Percentiles rank a stretch among this genome's conserved stretches.
These are phyloP conservation scores for Cichorium intybus DNA, from an alignment of 140 eudicot genomes.

Conservation along the genomic window DNA sequence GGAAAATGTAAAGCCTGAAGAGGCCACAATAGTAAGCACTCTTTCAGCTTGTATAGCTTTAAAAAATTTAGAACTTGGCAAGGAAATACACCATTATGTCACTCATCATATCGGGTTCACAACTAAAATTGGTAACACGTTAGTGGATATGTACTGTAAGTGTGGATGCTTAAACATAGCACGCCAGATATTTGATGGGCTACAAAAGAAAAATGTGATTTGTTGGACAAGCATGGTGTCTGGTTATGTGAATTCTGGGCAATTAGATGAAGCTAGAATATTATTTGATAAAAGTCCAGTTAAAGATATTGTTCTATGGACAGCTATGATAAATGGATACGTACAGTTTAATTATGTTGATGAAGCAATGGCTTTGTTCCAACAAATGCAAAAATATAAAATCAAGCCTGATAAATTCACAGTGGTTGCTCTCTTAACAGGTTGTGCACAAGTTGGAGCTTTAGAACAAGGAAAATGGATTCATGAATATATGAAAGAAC, in stretches of 20 bases:
- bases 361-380: constrained; percentile 55
- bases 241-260: constrained; percentile 54
- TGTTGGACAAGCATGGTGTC: constrained; percentile 73
- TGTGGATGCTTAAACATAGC: constrained; percentile 61
- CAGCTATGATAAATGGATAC: constrained; percentile 73
- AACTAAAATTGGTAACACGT: constrained; percentile 42
- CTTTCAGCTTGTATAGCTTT: constrained; percentile 62
- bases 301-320: constrained; percentile 67
- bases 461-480: constrained; percentile 75
- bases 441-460: constrained; percentile 73
- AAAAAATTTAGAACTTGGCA: constrained; percentile 45
- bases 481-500: constrained; percentile 49
- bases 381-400: constrained; percentile 43
- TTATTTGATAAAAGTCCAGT: constrained; percentile 58
- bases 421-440: constrained; percentile 55
- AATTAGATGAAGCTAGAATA: constrained; percentile 57
- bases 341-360: constrained; percentile 57
- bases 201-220: constrained; percentile 48
- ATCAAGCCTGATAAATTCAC: constrained; percentile 62
- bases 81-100: constrained; percentile 50
- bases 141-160: constrained; percentile 67
- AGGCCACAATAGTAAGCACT: constrained; percentile 61
- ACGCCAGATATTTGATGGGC: constrained; percentile 40
- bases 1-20: constrained; percentile 38
- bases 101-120: constrained; percentile 31